Base-by-base conservation (phyloP, 2,329 filamentous ascomycete species). In the Rutstroemia sp. region DNA sequence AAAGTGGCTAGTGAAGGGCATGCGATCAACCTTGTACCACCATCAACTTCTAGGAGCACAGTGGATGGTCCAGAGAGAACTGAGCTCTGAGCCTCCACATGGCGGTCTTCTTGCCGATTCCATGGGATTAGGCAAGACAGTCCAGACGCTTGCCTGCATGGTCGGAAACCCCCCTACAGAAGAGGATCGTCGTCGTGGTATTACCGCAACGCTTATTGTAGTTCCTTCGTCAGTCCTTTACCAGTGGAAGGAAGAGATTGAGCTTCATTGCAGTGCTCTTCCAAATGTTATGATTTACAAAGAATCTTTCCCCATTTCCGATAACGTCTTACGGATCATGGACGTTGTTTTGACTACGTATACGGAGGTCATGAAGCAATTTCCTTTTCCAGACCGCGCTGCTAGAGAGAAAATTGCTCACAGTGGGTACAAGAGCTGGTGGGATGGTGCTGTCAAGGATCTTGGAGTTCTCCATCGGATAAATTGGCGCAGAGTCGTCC, bases 361-460 rank as follows among this genome's bases (percentile, higher is more conserved):
- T 25, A 49, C 57, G 2, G 66, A 68, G 38, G 65, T 70, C 5
- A 61, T 63, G 62, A 63, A 57, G 89, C 1, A 92, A 89, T 5
- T 97, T 89, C 73, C 78, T 92, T 64, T 91, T 95, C 67, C 95
- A 94, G 67, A 92, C 95, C 95, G 95, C 70, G 80, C 86, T 64
- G 89, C 92, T 52, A 89, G 95, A 68, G 86, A 94, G 63, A 87
- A 88, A 71, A 95, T 97, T 64, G 87, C 37, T 3, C 19, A 25
- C 10, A 37, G 48, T 21, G 61, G 63, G 4, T 62, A 61, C 0
- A 57, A 63, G 0, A 78, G 69, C 64, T 75, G 72, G 68, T 58
- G 61, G 10, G 17, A 61, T 0, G 58, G 66, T 0, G 75, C 64
- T 5, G 62, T 68, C 1, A 58, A 64, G 0, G 48, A 71, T 0